Evolutionary conservation across 1,284 basidiomycete species (phyloP).

Genomic region (Leccinum glutinopallens): DNA sequence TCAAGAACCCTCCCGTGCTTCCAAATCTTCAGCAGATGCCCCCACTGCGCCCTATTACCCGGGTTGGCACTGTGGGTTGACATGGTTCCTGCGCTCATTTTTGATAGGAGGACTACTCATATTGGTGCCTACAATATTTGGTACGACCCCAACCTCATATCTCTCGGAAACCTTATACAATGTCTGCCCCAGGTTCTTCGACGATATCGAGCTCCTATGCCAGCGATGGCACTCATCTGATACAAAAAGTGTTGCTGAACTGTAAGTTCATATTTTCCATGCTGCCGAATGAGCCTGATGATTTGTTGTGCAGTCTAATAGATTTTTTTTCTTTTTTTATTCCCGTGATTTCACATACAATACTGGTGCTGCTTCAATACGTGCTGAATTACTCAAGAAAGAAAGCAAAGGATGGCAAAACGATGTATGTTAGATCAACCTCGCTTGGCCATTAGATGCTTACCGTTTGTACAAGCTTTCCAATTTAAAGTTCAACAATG

Average conservation of each 20-base stretch:
- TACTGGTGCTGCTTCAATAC: constrained; percentile 88
- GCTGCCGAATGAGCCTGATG: constrained; percentile 18
- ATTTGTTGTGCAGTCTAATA: constrained; percentile 63
- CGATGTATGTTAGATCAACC: constrained; percentile 58
- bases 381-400: constrained; percentile 88
- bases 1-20: constrained; percentile 92
- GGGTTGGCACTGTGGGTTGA: constrained; percentile 39
- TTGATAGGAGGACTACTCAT: constrained; percentile 77
- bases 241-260: constrained; percentile 89
- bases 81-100: constrained; percentile 22
- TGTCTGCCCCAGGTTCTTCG: constrained; percentile 78
- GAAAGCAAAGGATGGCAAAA: constrained; percentile 92
- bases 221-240: constrained; percentile 95
- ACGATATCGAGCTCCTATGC: constrained; percentile 91
- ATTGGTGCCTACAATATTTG: constrained; percentile 85
- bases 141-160: constrained; percentile 37
- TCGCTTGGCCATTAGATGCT: constrained; percentile 2
- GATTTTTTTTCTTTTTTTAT: constrained; percentile 98
- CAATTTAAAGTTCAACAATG: constrained; percentile 63
- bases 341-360: constrained; percentile 93
- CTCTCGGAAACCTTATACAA: not conserved
- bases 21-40: constrained; percentile 92
- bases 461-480: constrained; percentile 38
- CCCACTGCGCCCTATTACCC: constrained; percentile 78
- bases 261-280: constrained; percentile 51